Percentiles rank a stretch among this genome's conserved stretches.
phyloP scores from a whole-genome alignment of 441 rosid genomes.

The Jatropha podagrica region DNA sequence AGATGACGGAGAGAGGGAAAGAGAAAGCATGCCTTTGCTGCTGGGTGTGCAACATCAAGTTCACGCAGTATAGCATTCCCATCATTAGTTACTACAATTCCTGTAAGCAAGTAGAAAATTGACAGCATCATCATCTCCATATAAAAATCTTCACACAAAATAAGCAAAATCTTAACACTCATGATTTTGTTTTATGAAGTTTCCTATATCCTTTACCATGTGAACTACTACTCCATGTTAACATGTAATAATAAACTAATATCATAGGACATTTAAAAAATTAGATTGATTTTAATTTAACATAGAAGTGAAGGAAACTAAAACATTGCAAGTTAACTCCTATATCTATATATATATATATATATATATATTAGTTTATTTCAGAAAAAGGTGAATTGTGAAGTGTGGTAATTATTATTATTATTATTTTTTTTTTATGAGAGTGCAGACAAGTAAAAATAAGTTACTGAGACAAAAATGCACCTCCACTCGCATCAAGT shows the following conservation, averaged over 20 bases:
- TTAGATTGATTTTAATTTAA: too few relatives aligned
- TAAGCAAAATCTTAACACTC: neutral
- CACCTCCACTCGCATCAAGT: conserved; percentile 86
- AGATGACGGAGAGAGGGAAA: neutral
- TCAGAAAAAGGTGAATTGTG: too few relatives aligned
- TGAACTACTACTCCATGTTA: neutral
- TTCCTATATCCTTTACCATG: neutral
- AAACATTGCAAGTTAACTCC: neutral
- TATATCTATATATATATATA: too few relatives aligned
- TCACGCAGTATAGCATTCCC: conserved; percentile 95
- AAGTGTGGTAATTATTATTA: too few relatives aligned
- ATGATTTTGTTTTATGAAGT: neutral
- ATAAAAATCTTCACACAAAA: neutral
- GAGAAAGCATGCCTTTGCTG: conserved; percentile 65
- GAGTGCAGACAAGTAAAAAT: too few relatives aligned
- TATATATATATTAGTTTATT: too few relatives aligned
- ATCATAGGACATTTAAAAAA: neutral
- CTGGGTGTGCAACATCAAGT: conserved; percentile 90
- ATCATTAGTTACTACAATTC: conserved; percentile 91
- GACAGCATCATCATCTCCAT: neutral
- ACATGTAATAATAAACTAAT: neutral
- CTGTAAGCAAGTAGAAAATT: conserved; percentile 39
- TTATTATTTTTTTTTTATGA: too few relatives aligned
- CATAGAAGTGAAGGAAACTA: neutral
- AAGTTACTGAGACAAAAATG: too few relatives aligned